Percentiles rank a stretch among this genome's conserved stretches.
phyloP scores from a whole-genome alignment of 2,329 filamentous ascomycete species.

The Clathrospora elynae region DNA sequence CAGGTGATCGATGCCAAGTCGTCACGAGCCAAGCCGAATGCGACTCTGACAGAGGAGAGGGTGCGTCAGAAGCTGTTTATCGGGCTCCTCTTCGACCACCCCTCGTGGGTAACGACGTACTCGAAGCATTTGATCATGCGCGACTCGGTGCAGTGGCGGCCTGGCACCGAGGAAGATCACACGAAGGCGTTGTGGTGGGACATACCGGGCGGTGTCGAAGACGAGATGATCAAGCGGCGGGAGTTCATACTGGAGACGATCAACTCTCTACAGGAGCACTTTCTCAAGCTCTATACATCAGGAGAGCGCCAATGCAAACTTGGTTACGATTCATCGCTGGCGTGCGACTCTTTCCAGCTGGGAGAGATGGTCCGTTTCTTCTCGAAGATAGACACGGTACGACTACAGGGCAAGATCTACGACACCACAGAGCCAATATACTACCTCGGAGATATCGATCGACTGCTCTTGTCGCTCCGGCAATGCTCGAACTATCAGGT shows the following conservation, averaged over 20 bases:
- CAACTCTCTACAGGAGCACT: slow-evolving; percentile 71
- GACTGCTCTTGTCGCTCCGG: slow-evolving; percentile 64
- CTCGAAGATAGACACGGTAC: slow-evolving; percentile 63
- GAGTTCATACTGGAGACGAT: slow-evolving; percentile 71
- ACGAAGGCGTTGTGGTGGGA: slow-evolving; percentile 70
- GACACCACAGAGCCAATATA: slow-evolving; percentile 51
- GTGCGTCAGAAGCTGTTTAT: slow-evolving; percentile 72
- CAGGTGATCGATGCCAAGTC: slow-evolving; percentile 52
- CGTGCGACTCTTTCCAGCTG: slow-evolving; percentile 78
- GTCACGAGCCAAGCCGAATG: slow-evolving; percentile 49
- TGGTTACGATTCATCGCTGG: slow-evolving; percentile 72
- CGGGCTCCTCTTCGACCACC: slow-evolving; percentile 67
- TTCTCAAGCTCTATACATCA: slow-evolving; percentile 69
- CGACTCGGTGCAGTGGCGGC: slow-evolving; percentile 65
- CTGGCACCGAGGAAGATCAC: slow-evolving; percentile 45
- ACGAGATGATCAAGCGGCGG: slow-evolving; percentile 69
- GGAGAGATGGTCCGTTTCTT: slow-evolving; percentile 79
- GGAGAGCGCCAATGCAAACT: slow-evolving; percentile 71
- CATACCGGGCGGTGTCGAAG: slow-evolving; percentile 71
- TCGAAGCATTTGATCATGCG: slow-evolving; percentile 69
- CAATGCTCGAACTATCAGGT: slow-evolving; percentile 75
- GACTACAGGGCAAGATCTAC: slow-evolving; percentile 55
- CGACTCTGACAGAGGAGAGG: slow-evolving; percentile 63
- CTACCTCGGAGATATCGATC: slow-evolving; percentile 65
- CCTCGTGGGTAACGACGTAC: slow-evolving; percentile 63